Conservation (phyloP, 164 flowering plant genomes). For the Berberis vulgaris region DNA sequence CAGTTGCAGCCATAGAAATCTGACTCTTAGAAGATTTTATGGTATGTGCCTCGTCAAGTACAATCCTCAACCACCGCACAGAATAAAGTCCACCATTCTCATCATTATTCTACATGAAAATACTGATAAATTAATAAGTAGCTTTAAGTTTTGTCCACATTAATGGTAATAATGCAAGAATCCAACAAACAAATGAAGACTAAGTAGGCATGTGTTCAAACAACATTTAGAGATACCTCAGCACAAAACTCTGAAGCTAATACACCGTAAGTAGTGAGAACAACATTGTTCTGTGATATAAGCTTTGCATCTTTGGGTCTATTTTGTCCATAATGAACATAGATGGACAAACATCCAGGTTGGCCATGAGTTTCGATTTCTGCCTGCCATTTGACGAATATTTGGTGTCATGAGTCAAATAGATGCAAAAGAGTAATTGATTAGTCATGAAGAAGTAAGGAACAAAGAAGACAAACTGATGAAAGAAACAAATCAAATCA, state of each 20-base stretch:
- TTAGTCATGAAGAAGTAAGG: not conserved
- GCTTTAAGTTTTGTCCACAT: not conserved
- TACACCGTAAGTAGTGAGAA: constrained; percentile 91
- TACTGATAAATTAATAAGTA: not conserved
- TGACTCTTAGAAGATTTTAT: constrained; percentile 89
- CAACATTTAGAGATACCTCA: constrained; percentile 46
- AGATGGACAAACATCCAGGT: constrained; percentile 68
- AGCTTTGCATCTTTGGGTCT: constrained; percentile 71
- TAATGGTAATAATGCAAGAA: not conserved
- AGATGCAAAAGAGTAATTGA: not conserved
- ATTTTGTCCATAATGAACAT: constrained; percentile 90
- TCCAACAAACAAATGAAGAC: not conserved
- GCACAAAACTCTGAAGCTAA: constrained; percentile 74
- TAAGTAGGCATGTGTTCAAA: not conserved
- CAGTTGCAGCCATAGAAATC: constrained; percentile 82
- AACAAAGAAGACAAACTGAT: not conserved
- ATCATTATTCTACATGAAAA: constrained; percentile 47
- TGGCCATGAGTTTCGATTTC: constrained; percentile 85
- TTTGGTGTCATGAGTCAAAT: not conserved
- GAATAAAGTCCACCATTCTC: constrained; percentile 72
- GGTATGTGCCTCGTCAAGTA: constrained; percentile 97
- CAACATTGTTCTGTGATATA: constrained; percentile 72
- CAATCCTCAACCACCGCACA: constrained; percentile 85
- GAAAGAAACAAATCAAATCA: too few species aligned
- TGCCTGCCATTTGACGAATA: constrained; percentile 38